These are phyloP conservation scores for Furcasterigmium sp. DNA, from an alignment of 2,329 filamentous ascomycete genomes.

Conservation along the genomic window DNA sequence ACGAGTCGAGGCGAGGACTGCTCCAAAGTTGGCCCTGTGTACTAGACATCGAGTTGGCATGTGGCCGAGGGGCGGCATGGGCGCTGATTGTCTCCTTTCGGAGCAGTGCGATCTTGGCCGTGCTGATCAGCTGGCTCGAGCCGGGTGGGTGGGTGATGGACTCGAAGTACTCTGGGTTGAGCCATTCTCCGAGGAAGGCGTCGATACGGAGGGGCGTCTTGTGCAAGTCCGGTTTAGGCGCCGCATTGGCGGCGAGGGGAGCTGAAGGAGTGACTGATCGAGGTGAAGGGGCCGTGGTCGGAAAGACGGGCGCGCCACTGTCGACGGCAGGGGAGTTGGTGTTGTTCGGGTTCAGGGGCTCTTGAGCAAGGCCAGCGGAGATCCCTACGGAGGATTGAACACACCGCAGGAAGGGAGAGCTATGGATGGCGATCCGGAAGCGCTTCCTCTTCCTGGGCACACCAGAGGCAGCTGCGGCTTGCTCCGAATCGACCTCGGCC, in stretches of 20 bases:
- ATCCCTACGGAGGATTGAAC: conserved; percentile 89
- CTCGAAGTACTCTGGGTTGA: conserved; percentile 89
- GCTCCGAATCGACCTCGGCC: conserved; percentile 38
- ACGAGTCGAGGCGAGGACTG: conserved; percentile 12
- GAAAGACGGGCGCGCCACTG: conserved; percentile 21
- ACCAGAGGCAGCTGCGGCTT: conserved; percentile 16
- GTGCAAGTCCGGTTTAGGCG: conserved; percentile 25
- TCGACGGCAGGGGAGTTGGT: conserved; percentile 20
- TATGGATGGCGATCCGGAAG: conserved; percentile 81
- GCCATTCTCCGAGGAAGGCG: conserved; percentile 92
- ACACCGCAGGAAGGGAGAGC: conserved; percentile 90
- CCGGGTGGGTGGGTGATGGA: conserved; percentile 84
- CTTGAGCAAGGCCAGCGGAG: conserved; percentile 75
- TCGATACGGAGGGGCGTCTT: conserved; percentile 74
- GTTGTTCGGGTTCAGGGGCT: conserved; percentile 27
- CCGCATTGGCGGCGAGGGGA: conserved; percentile 1
- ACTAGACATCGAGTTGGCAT: conserved; percentile 9
- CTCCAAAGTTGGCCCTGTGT: conserved; percentile 29
- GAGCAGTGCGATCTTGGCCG: conserved; percentile 82
- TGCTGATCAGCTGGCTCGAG: conserved; percentile 80
- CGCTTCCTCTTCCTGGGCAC: conserved; percentile 44
- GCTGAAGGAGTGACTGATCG: conserved; percentile 8
- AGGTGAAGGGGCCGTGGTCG: conserved; percentile 5
- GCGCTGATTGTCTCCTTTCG: conserved; percentile 64
- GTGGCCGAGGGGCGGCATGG: conserved; percentile 21